Evolutionary conservation across 257 asterid species (phyloP), one percentile per base, ranked within the genome.

Genomic region (Solanum paucissectum): DNA sequence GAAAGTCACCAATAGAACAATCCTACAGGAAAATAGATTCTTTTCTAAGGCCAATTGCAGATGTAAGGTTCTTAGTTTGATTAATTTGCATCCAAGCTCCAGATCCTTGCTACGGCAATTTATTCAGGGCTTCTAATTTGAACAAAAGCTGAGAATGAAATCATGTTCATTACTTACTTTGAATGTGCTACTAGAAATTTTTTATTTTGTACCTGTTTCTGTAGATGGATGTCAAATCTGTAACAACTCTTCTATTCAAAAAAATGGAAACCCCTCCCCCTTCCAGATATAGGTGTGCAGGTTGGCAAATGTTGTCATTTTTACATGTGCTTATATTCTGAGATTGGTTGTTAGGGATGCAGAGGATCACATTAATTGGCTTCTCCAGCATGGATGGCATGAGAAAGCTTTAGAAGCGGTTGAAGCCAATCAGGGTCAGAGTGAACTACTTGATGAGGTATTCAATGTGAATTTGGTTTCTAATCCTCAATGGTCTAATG

Each of bases 291-390:
- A 46, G 42, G 69, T 29, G 33, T 82, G 69, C 42, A 32, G 29
- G 34, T 52, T 49, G 66, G 62, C 29, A 18, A 82, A 18, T 29
- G 44, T 18, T 46, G 68, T 82, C 69, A 49, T 82, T 18, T 49
- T 10, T 49, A 20, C 55, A 82, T 20, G 83, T 76, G 86, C 86
- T 82, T 82, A 82, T 88, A 85, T 77, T 89, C 27, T 33, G 86
- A 62, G 64, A 69, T 89, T 89, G 88, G 46, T 89, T 91, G 89
- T 87, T 89, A 98, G 99, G 99, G 99, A 98, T 93, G 85, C 97
- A 88, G 99, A 98, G 92, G 99, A 96, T 92, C 99, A 98, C 94
- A 96, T 98, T 86, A 83, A 98, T 85, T 98, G 99, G 99, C 99
- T 98, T 91, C 98, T 98, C 88, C 95, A 96, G 92, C 99, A 95